Base-by-base conservation (phyloP, 805 yeast species). In the Saccharomyces kudriavzevii region DNA sequence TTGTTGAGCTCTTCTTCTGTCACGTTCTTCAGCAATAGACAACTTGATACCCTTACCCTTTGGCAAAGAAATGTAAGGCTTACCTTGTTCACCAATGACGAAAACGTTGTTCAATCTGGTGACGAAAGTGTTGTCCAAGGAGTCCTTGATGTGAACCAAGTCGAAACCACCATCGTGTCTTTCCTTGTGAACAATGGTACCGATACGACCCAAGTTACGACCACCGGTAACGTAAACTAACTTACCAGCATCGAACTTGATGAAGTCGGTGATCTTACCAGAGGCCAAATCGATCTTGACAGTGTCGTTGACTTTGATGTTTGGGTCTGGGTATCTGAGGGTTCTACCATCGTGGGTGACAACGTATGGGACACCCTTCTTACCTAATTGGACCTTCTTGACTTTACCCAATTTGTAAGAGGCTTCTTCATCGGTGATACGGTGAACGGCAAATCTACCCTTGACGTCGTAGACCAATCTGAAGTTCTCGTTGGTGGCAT, bases 281-380 rank as follows among this genome's bases (percentile, higher is more conserved):
- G 97, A 77, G 68, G 92, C 96, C 72, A 92, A 82, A 80, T 92
- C 96, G 74, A 92, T 80, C 85, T 91, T 91, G 74, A 92, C 96
- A 68, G 98, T 88, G 82, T 92, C 99, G 84, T 94, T 91, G 73
- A 89, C 90, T 81, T 82, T 92, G 85, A 92, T 84, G 68, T 79
- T 77, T 79, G 99, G 99, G 75, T 92, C 98, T 77, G 98, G 98
- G 89, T 91, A 92, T 80, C 98, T 91, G 82, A 92, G 80, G 74
- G 99, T 92, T 85, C 99, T 91, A 79, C 99, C 98, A 75, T 92
- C 99, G 85, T 92, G 99, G 74, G 99, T 92, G 68, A 92, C 98
- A 73, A 88, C 86, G 87, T 89, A 92, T 74, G 99, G 99, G 71
- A 92, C 83, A 74, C 96, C 96, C 81, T 84, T 89, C 87, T 92